Evolutionary conservation across 345 rosid genomes (phyloP).

Genomic region (Populus davidiana): DNA sequence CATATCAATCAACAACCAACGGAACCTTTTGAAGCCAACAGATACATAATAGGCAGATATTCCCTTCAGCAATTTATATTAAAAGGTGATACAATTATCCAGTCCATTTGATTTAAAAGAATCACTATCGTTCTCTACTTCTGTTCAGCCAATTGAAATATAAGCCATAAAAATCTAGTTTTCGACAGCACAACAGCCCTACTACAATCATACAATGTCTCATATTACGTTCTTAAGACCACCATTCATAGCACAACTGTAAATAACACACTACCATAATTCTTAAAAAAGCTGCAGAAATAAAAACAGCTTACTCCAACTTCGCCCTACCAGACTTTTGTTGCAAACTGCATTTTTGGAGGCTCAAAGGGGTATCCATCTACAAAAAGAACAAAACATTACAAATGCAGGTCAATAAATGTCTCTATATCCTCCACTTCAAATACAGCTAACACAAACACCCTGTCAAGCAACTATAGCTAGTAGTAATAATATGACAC

Average conservation of each 20-base stretch:
- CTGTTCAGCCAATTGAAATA: not conserved
- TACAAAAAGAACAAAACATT: constrained; percentile 40
- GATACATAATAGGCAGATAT: not conserved
- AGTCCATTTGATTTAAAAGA: not conserved
- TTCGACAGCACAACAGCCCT: not conserved
- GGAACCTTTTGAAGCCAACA: not conserved
- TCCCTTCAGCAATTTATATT: not conserved
- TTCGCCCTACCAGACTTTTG: constrained; percentile 89
- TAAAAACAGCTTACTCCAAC: constrained; percentile 8
- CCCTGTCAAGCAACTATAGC: not conserved
- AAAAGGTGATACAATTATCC: not conserved
- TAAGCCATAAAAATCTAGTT: not conserved
- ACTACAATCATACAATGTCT: not conserved
- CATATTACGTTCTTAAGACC: not conserved
- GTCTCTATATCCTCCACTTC: not conserved
- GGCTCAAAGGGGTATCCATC: constrained; percentile 99
- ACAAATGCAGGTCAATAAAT: not conserved
- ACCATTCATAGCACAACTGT: not conserved
- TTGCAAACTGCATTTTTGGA: constrained; percentile 94
- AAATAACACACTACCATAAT: not conserved
- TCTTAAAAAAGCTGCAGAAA: constrained; percentile 6
- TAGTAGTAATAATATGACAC: not conserved
- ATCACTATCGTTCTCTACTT: not conserved
- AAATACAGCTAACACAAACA: not conserved
- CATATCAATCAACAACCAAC: not conserved